These are phyloP conservation scores for Microstegium vimineum DNA, from an alignment of 176 grass and related monocot genomes.

Conservation along the genomic window DNA sequence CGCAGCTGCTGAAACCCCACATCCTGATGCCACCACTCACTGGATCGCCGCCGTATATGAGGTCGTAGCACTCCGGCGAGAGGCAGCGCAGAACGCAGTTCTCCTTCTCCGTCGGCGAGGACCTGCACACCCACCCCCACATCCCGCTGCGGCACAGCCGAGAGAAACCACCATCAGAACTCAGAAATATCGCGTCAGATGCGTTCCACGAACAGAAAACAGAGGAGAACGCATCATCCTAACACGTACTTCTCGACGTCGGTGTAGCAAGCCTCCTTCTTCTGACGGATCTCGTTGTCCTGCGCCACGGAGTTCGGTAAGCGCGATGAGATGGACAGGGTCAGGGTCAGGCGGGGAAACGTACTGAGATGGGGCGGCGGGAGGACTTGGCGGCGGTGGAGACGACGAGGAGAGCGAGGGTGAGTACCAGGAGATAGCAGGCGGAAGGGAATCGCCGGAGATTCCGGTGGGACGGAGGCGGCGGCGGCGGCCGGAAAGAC, in stretches of 20 bases:
- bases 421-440: conserved; percentile 28
- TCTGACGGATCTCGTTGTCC: conserved; percentile 80
- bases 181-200: conserved; percentile 1
- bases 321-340: not conserved
- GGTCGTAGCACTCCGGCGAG: conserved; percentile 74
- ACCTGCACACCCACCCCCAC: conserved; percentile 83
- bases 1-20: not conserved
- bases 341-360: not conserved
- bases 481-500: conserved; percentile 11
- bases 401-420: conserved; percentile 31
- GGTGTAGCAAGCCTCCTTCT: conserved; percentile 83
- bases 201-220: not conserved
- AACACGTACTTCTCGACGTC: conserved; percentile 78
- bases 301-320: not conserved
- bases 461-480: conserved; percentile 16
- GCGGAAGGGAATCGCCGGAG: not conserved
- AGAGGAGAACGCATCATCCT: not conserved
- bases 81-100: conserved; percentile 91
- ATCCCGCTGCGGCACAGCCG: conserved; percentile 49
- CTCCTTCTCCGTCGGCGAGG: conserved; percentile 81
- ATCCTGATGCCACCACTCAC: conserved; percentile 30
- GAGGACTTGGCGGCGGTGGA: conserved; percentile 57
- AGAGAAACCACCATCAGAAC: not conserved
- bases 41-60: conserved; percentile 86
- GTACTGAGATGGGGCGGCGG: conserved; percentile 68